Base-by-base conservation (phyloP, 768 basidiomycete species). In the Mrakia frigida region DNA sequence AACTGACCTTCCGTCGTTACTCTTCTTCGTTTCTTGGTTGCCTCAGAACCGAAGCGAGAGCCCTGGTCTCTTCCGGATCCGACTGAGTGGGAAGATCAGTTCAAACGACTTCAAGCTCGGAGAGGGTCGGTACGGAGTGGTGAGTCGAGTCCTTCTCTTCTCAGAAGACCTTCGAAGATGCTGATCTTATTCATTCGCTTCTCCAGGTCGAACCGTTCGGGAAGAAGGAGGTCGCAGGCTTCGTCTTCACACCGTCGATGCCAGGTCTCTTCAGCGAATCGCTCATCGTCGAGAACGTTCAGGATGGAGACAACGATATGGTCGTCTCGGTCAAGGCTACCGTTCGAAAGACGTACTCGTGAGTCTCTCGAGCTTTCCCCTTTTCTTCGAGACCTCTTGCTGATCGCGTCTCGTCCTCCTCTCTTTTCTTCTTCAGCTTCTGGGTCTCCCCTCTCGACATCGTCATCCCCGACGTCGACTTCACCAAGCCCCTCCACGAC, bases 271-370 rank as follows among this genome's bases (percentile, higher is more conserved):
- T 79, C 73, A 78, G 82, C 69, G 82, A 83, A 77, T 80, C 77
- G 16, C 77, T 83, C 4, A 78, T 80, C 68, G 79, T 83, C 33
- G 82, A 83, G 72, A 82, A 82, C 77, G 80, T 82, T 23, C 76
- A 81, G 56, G 82, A 82, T 60, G 56, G 69, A 14, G 79, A 76
- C 59, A 81, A 82, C 65, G 81, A 81, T 59, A 81, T 82, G 73
- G 79, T 75, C n/a, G 78, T 83, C 13, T 41, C 79, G 31, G 80
- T 83, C 65, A 83, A 83, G 74, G 83, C 83, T n/a, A 74, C 78
- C 6, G 82, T 83, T 0, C 59, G 81, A 53, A 83, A 81, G 75
- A 74, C 73, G 3, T 74, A 74, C 61, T 74, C 78, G 43, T 65
- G 63, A 65, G 63, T 37, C 13, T 65, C 63, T 56, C 56, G 28